phyloP scores from a whole-genome alignment of 75 land plant genomes.

The Pinus tabuliformis region DNA sequence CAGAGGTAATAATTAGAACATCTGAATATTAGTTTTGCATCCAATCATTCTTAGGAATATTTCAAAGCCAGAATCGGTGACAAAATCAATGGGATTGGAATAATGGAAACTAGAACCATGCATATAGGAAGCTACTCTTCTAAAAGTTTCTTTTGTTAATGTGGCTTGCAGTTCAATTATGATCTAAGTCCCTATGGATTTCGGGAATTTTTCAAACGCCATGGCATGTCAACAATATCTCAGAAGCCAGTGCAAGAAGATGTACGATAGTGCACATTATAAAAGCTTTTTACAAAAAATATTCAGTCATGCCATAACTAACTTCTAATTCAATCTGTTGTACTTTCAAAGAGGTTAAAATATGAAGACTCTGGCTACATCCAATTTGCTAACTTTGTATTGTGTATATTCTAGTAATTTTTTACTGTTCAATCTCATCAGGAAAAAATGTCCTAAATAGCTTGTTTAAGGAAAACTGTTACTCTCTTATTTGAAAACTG shows the following conservation, averaged over 20 bases:
- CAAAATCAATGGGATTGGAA: background rate
- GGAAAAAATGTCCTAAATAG: too few species aligned
- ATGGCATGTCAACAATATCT: conserved; percentile 15
- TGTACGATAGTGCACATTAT: background rate
- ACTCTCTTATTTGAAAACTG: too few species aligned
- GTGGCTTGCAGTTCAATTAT: conserved; percentile 64
- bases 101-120: background rate
- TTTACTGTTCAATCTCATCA: too few species aligned
- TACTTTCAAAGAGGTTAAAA: too few species aligned
- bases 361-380: too few species aligned
- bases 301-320: too few species aligned
- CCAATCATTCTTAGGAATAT: background rate
- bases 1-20: background rate
- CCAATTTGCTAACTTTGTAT: too few species aligned
- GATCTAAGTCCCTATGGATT: conserved; percentile 77
- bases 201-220: conserved; percentile 75
- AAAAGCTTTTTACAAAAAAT: background rate
- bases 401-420: too few species aligned
- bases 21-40: background rate
- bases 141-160: background rate
- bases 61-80: background rate
- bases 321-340: too few species aligned
- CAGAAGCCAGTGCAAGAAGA: background rate
- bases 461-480: too few species aligned
- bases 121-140: background rate